Evolutionary conservation across 169 alveolate species (phyloP), one percentile per base, ranked within the genome.

Genomic region (Eimeria praecox): DNA sequence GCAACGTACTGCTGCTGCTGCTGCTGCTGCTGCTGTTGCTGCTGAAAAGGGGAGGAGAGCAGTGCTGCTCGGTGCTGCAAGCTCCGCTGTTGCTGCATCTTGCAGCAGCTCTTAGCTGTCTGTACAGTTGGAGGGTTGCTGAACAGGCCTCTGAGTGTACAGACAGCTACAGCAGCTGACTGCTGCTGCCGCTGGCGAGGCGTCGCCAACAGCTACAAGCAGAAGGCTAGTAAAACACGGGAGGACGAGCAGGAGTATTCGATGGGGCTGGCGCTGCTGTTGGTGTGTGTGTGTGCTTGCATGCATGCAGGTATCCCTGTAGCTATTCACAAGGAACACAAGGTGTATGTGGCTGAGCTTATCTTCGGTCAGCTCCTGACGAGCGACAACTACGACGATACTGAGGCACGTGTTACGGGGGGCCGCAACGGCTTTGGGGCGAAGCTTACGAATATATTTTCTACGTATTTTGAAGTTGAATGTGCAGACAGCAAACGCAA

Each of bases 381-480:
- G 24, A 98, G 99, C 27, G 99, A 99, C 96, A 99, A 99, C 97
- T 99, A 99, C 97, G 99, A 99, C 95, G 99, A 99, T 98, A 97
- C 98, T 62, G 99, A 99, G 95, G 99, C 99, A 94, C 98, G 99
- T 93, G 99, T 99, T 24, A 99, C 99, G 1, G 99, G 99, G 9
- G 99, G 99, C 18, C 97, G 99, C 94, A 99, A 99, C 97, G 99
- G 99, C 20, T 99, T 97, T 96, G 99, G 99, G 6, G 99, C 99
- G 27, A 99, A 99, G 97, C 98, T 99, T 83, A 99, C 99, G 16
- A 99, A 99, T 97, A 99, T 99, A 10, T 99, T 99, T 97, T 98
- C 99, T 44, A 98, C 97, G 64, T 98, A 99, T 95, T 99, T 99
- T 96, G 97, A 97, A 1, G 99, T 99, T 27, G 99, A 99, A 94